Percentiles rank a stretch among this genome's conserved stretches.
Evolutionary conservation across 2,329 filamentous ascomycete genomes (phyloP).

Genomic region (Spiromastix sp.): DNA sequence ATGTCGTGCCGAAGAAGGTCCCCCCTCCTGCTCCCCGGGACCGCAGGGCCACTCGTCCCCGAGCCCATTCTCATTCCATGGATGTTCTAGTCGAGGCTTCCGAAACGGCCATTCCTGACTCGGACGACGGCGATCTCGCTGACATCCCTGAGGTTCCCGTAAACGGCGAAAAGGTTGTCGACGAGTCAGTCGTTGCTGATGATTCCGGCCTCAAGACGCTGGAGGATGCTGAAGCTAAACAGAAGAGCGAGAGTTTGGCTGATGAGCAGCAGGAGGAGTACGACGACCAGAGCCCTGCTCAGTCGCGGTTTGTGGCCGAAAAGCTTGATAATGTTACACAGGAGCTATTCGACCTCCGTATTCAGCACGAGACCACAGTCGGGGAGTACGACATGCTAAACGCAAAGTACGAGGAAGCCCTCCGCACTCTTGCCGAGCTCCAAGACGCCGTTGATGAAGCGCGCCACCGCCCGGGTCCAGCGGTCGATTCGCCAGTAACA

Average conservation of each 20-base stretch:
- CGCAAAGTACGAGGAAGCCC: slow-evolving; percentile 80
- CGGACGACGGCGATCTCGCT: slow-evolving; percentile 29
- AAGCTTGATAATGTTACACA: slow-evolving; percentile 87
- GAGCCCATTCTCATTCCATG: slow-evolving; percentile 29
- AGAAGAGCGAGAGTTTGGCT: slow-evolving; percentile 10
- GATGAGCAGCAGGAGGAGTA: slow-evolving; percentile 28
- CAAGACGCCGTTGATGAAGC: slow-evolving; percentile 68
- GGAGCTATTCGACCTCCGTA: slow-evolving; percentile 79
- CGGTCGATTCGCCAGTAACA: slow-evolving; percentile 31
- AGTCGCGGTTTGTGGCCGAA: slow-evolving; percentile 77
- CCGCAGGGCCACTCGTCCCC: slow-evolving; percentile 18
- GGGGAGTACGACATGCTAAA: slow-evolving; percentile 73
- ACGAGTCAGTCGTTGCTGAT: slow-evolving; percentile 12
- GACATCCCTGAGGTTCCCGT: slow-evolving; percentile 18
- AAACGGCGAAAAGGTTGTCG: slow-evolving; percentile 11
- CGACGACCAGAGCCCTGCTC: slow-evolving; percentile 58
- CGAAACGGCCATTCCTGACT: slow-evolving; percentile 36
- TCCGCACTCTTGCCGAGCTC: slow-evolving; percentile 70
- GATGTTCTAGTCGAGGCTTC: slow-evolving; percentile 34
- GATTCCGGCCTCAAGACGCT: slow-evolving; percentile 26
- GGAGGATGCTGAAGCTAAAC: slow-evolving; percentile 22
- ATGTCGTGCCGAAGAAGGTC: slow-evolving; percentile 11
- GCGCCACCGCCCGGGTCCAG: slow-evolving; percentile 38
- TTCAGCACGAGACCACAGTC: slow-evolving; percentile 79
- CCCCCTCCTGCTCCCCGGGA: slow-evolving; percentile 10